Evolutionary conservation across 306 rosid species (phyloP).

Genomic region (Aeschynomene evenia): DNA sequence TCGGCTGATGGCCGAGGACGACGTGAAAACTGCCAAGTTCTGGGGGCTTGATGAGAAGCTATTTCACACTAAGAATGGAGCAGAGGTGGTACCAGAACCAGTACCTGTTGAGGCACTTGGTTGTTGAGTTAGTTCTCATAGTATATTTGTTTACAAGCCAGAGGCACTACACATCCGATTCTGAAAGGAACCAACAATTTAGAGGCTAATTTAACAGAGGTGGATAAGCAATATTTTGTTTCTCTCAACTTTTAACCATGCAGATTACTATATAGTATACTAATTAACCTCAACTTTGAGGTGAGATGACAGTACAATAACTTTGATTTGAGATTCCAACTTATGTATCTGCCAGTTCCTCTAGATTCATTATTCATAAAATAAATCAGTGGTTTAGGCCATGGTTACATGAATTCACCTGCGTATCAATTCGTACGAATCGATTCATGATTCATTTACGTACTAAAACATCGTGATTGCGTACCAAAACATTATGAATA

Average conservation of each 20-base stretch:
- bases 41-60: constrained; percentile 66
- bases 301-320: background rate
- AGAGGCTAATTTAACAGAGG: constrained; percentile 9
- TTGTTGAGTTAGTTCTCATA: too few relatives aligned
- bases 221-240: constrained; percentile 2
- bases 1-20: constrained; percentile 67
- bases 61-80: constrained; percentile 34
- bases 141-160: background rate
- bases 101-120: too few relatives aligned
- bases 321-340: background rate
- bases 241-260: background rate
- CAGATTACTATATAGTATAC: background rate
- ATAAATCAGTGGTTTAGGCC: too few relatives aligned
- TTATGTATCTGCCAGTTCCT: background rate
- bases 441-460: too few relatives aligned
- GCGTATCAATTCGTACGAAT: too few relatives aligned
- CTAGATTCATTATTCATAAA: too few relatives aligned
- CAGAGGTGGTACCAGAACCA: constrained; percentile 53
- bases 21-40: constrained; percentile 72
- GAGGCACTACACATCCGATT: background rate
- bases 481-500: too few relatives aligned
- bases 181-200: background rate
- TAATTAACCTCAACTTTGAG: background rate
- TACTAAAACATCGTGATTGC: too few relatives aligned
- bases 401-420: too few relatives aligned